Evolutionary conservation across 2,329 filamentous ascomycete species (phyloP), one percentile per base, ranked within the genome.

Genomic region (Neofusicoccum sp.): DNA sequence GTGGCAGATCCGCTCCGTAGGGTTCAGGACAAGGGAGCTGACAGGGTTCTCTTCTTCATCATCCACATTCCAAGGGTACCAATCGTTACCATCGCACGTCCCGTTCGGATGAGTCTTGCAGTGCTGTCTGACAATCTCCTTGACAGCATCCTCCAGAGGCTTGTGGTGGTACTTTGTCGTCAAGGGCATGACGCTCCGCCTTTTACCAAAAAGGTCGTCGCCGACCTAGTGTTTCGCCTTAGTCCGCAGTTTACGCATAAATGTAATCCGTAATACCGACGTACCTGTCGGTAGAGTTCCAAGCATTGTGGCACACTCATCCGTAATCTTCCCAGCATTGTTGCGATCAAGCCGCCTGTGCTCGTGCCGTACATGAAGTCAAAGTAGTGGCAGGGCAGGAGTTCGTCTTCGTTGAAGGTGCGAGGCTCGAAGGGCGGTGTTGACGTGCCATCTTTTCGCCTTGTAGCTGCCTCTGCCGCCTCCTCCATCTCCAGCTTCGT

Each of bases 351-450:
- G 12, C 81, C 81, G n/a, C 81, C 81, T 0, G 80, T 84, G 43
- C 78, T 81, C 4, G 81, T 83, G 28, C 81, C 81, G 61, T 81
- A 83, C 74, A 83, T 83, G 71, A 81, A 80, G 66, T 84, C 81
- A 70, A 84, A 84, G 69, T 83, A 83, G 65, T 83, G 79, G 64
- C 80, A 82, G 63, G 81, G 81, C 9, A 81, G 70, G 1, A 83
- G 73, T 48, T 80, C 76, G 50, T 79, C 73, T 64, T 80, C 77
- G 52, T 74, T 70, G 63, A 77, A 77, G 3, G 71, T 71, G 11
- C 48, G 54, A 4, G 61, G 61, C 31, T 63, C 50, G 4, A 48
- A 50, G 6, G 61, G 50, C 5, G 50, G 50, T 11, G 52, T 63
- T 3, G 50, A 56, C 1, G 61, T 58, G 12, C 61, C 52, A 12